Evolutionary conservation across 129 eudicot genomes (phyloP), one percentile per base, ranked within the genome.

Genomic region (Pseudognaphalium luteoalbum): DNA sequence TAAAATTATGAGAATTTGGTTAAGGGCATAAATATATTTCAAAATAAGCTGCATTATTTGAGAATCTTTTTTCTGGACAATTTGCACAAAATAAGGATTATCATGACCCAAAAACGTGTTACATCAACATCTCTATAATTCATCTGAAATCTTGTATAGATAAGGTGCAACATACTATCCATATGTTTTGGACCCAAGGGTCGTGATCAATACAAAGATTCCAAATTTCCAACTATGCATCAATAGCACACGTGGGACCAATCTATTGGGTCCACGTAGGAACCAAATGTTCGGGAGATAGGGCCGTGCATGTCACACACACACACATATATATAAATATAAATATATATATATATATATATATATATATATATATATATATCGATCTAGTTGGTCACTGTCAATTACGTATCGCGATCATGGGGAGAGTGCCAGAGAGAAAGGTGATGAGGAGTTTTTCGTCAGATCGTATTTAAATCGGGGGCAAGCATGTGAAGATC

Each of bases 201-300:
- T 66, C 79, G 37, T 73, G 21, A 73, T 41, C 69, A 52, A 72
- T 34, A 65, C 33, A 59, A n/a, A 64, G 63, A 79, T 51, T 64
- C 78, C 78, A 57, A 47, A 47, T 3, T 14, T 14, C 54, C 54
- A 51, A 79, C 72, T 34, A 42, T 28, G 78, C 78, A 37, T 19
- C 73, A 59, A 32, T 59, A 59, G 28, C 41, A 59, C 52, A 80
- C 83, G n/a, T 72, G 70, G 83, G 83, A 39, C 79, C 83, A 3
- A 28, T 4, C 50, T 1, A 12, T 5, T 19, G 72, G 73, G 66
- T 57, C 61, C 83, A 79, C 77, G 78, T 60, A 32, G 37, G 7
- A 17, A 60, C 72, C 66, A 25, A 29, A 34, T 63, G 35, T 33
- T 14, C 20, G 72, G 34, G 77, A 21, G 39, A 25, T 62, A 52